Conservation (phyloP, 306 rosid species). For the Senna tora region DNA sequence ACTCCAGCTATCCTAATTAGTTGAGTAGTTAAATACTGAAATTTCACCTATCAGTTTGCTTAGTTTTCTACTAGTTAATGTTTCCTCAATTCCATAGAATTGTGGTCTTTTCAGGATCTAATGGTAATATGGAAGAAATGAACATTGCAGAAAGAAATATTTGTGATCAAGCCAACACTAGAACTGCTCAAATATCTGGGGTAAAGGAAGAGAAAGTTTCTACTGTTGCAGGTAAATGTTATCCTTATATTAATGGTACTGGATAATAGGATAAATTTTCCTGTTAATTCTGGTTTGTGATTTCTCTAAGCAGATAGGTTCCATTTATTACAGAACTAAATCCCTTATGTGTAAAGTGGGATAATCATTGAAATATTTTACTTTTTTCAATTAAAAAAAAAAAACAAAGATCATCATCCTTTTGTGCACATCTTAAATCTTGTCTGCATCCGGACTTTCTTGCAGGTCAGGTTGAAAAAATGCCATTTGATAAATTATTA, state of each 20-base stretch:
- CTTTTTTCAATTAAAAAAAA: neutral
- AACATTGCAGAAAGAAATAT: slow-evolving; percentile 35
- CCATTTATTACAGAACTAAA: neutral
- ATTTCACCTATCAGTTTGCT: slow-evolving; percentile 6
- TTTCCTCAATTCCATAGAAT: slow-evolving; percentile 37
- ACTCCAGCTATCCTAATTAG: slow-evolving; percentile 16
- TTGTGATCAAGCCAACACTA: slow-evolving; percentile 32
- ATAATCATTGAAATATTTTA: neutral
- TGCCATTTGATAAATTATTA: slow-evolving; percentile 34
- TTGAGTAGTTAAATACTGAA: slow-evolving; percentile 3
- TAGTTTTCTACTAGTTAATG: slow-evolving; percentile 25
- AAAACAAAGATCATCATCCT: neutral
- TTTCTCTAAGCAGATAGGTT: slow-evolving; percentile 1
- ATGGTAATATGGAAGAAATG: slow-evolving; percentile 43
- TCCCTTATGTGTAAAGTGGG: slow-evolving; percentile 21
- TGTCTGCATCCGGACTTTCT: slow-evolving; percentile 26
- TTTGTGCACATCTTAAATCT: slow-evolving; percentile 28
- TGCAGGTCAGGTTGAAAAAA: slow-evolving; percentile 49
- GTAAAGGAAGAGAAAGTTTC: slow-evolving; percentile 40
- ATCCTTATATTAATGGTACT: slow-evolving; percentile 10
- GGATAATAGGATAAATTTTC: neutral
- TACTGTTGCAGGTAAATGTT: slow-evolving; percentile 49
- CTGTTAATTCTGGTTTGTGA: neutral
- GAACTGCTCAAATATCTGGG: slow-evolving; percentile 36
- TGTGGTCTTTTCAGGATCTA: slow-evolving; percentile 52